Percentiles rank a stretch among this genome's conserved stretches.
Evolutionary conservation across 352 stramenopile genomes (phyloP).

Genomic region (Phytopythium oedochilum): DNA sequence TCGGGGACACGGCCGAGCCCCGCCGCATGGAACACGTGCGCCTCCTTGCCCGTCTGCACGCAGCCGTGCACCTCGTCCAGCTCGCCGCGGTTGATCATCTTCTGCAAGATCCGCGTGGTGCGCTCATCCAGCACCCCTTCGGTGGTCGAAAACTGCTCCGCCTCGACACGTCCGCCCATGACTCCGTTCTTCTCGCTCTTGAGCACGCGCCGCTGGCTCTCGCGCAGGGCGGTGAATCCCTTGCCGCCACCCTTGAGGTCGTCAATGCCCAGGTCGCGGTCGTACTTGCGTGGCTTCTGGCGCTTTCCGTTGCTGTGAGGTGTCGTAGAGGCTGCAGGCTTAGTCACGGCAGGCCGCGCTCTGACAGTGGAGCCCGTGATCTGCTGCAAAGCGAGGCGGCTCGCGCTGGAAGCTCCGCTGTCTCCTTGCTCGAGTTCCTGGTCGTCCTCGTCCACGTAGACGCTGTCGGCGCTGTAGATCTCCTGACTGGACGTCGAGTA

Average conservation of each 20-base stretch:
- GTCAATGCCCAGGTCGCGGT: constrained; percentile 23
- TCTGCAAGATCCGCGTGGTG: constrained; percentile 63
- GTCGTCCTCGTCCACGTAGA: constrained; percentile 8
- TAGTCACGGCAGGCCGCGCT: constrained; percentile 6
- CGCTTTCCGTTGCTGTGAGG: constrained; percentile 1
- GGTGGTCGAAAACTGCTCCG: constrained; percentile 48
- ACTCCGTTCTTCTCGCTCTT: constrained; percentile 65
- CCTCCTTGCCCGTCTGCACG: constrained; percentile 81
- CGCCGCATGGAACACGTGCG: constrained; percentile 71
- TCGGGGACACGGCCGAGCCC: constrained; percentile 32
- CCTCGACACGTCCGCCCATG: constrained; percentile 36
- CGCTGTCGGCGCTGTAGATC: constrained; percentile 38
- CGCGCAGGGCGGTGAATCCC: constrained; percentile 51
- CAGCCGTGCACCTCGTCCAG: constrained; percentile 71
- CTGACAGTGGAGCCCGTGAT: background rate
- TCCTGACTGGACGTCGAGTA: constrained; percentile 27
- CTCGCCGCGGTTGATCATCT: constrained; percentile 67
- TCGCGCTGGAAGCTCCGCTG: background rate
- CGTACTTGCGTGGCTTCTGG: constrained; percentile 31
- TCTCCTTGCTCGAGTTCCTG: background rate
- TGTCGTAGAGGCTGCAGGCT: constrained; percentile 6
- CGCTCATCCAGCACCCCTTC: constrained; percentile 74
- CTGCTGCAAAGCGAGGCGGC: background rate
- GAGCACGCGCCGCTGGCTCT: constrained; percentile 41
- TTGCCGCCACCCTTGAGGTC: constrained; percentile 14